Base-by-base conservation (phyloP, 768 basidiomycete genomes). In the Tulasnella sp. region DNA sequence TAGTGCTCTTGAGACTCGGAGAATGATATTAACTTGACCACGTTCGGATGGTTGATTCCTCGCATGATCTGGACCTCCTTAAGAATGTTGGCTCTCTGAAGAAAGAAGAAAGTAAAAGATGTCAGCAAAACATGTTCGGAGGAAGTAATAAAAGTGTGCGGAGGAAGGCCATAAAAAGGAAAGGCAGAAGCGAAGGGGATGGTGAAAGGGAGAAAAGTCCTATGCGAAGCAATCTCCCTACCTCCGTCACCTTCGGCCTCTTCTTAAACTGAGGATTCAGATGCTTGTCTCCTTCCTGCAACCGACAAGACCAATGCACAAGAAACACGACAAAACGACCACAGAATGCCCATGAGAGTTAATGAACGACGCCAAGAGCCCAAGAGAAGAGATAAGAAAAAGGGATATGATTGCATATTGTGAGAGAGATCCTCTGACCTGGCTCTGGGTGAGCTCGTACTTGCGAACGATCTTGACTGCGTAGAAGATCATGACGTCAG, bases 51-150 rank as follows among this genome's bases (percentile, higher is more conserved):
- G 75, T 90, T 89, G 68, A 88, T 91, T 17, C 93, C 92, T 40
- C 95, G 91, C 96, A 99, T 99, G 78, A 99, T 98, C 81, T 97
- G 95, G 14, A 99, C 97, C 89, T 99, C 97, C 86, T 99, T 99
- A 77, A 98, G 87, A 75, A 98, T 97, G 80, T 98, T 98, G 75
- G 96, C 88, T 75, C 97, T 92, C 97, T 99, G 80, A 73, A 41
- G n/a, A 73, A 72, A 76, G 34, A 71, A 73, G 63, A 62, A 75
- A 75, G 26, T 26, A 66, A 62, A 47, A 42, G 26, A 67, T n/a
- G 66, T 64, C 40, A 70, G 69, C 76, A 67, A 75, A 72, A 77
- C 80, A 44, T 67, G 67, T 62, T 35, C 64, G 40, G 32, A 70
- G 72, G 44, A 75, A 71, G 29, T 40, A n/a, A 26, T n/a, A 47